Conservation (phyloP, 805 yeast species). For the Saturnispora mendoncae region DNA sequence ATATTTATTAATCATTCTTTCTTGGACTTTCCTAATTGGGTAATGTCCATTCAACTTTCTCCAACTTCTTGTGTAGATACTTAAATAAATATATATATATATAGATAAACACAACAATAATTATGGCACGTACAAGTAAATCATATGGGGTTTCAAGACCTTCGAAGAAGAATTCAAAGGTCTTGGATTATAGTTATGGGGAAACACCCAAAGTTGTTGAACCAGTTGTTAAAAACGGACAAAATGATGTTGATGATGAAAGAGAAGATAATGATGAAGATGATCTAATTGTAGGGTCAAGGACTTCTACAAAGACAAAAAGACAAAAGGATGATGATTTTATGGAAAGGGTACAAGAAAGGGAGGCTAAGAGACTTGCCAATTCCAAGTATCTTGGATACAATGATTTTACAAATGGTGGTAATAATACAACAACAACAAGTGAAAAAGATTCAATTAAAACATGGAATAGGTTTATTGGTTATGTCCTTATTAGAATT, state of each 20-base stretch:
- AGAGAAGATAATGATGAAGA: conserved; percentile 11
- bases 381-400: conserved; percentile 11
- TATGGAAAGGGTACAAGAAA: neutral
- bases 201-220: neutral
- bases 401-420: conserved; percentile 5
- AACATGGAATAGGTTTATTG: conserved; percentile 21
- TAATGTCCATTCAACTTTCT: no score
- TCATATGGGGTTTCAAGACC: neutral
- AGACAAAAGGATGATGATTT: neutral
- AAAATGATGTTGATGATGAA: neutral
- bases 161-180: neutral
- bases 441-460: conserved; percentile 6
- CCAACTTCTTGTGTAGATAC: neutral
- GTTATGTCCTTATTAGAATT: conserved; percentile 22
- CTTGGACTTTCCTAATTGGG: no score
- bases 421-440: conserved; percentile 9
- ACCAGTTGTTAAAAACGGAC: neutral
- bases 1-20: no score
- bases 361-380: neutral
- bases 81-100: no score
- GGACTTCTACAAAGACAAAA: neutral
- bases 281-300: conserved; percentile 17
- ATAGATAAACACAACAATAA: neutral
- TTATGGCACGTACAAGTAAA: neutral
- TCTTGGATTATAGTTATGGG: neutral